Percentiles rank a stretch among this genome's conserved stretches.
These are phyloP conservation scores for Guillardia theta DNA, from an alignment of 78 protist genomes.

Conservation along the genomic window DNA sequence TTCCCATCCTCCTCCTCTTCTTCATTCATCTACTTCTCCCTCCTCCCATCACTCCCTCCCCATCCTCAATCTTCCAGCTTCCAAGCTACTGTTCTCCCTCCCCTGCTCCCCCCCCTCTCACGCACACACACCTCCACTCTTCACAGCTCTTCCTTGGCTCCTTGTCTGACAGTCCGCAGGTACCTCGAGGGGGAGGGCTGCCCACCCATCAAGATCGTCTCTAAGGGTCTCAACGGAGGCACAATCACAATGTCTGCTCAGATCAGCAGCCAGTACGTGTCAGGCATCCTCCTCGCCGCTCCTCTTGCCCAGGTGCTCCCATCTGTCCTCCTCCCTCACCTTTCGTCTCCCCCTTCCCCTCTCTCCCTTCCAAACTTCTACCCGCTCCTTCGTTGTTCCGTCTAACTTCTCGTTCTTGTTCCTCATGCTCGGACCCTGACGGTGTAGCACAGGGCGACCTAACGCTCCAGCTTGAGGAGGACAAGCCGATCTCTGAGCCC, in stretches of 20 bases:
- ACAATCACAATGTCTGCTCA: background rate
- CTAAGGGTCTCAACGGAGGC: background rate
- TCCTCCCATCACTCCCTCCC: too few species aligned
- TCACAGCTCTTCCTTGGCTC: too few species aligned
- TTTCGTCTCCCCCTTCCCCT: background rate
- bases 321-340: background rate
- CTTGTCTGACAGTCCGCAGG: too few species aligned
- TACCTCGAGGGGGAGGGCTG: slow-evolving; percentile 23
- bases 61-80: too few species aligned
- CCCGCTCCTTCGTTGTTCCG: background rate
- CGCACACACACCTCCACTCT: too few species aligned
- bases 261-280: background rate
- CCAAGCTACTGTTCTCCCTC: too few species aligned
- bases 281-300: slow-evolving; percentile 26
- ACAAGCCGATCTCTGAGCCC: slow-evolving; percentile 60
- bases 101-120: too few species aligned
- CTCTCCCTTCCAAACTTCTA: background rate
- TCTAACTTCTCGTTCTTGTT: background rate
- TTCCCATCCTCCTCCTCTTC: too few species aligned
- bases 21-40: too few species aligned
- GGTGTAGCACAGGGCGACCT: background rate
- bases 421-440: background rate
- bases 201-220: background rate
- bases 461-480: slow-evolving; percentile 15
- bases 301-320: slow-evolving; percentile 35